Evolutionary conservation across 129 eudicot genomes (phyloP), one percentile per base, ranked within the genome.

Genomic region (Lonicera japonica): DNA sequence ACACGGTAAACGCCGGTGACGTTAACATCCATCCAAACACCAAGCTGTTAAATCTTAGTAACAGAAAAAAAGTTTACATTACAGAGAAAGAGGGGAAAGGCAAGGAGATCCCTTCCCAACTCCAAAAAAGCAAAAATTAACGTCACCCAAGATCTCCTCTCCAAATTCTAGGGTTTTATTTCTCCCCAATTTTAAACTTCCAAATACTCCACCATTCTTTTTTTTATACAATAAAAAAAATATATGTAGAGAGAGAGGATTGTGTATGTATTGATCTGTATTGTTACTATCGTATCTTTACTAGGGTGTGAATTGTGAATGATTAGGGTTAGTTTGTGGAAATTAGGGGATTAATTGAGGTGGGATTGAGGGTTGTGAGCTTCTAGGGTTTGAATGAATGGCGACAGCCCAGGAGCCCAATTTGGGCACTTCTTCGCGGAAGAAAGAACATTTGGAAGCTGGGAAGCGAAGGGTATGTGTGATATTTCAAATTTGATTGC

Each of bases 371-470:
- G 36, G 36, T 6, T 29, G 36, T 29, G 36, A 29, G n/a, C 6
- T 29, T 29, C 6, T 29, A 6, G 36, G 36, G 36, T 70, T 65
- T 43, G 72, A 57, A 70, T 67, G 67, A 57, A 87, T 91, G 97
- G 95, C 95, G 69, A 82, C 89, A 68, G 96, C 79, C 58, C 91
- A 87, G 80, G 86, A 78, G 71, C 64, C 84, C 29, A 78, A 73
- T 63, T 61, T 73, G 43, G 61, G 56, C 66, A 48, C 36, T 71
- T 63, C 81, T 19, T 64, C 74, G 14, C 84, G 75, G 63, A 91
- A 91, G 79, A 82, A 82, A 65, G 83, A 80, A 72, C 83, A 80
- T 69, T 78, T 84, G 81, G 87, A 82, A 87, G 98, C 98, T 77
- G 98, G 98, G 15, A 87, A 65, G 63, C 83, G 69, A 52, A 67